Percentiles rank a stretch among this genome's conserved stretches.
Conservation (phyloP, 805 yeast genomes). For the Yarrowia sp. region DNA sequence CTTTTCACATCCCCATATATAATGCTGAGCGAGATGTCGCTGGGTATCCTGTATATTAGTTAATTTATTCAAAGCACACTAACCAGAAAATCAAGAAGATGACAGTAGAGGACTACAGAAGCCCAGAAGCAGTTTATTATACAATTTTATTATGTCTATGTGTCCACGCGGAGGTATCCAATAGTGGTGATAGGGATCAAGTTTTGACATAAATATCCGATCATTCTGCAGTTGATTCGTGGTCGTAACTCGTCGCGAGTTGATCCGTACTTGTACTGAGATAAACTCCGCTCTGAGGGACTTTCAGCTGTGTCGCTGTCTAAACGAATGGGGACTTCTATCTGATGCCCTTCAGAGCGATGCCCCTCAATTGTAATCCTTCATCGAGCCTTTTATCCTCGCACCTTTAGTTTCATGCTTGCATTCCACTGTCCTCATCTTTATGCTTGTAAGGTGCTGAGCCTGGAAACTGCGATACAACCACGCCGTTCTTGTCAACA, state of each 20-base stretch:
- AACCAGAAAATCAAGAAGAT: too few relatives aligned
- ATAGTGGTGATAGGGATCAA: too few relatives aligned
- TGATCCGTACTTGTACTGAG: too few relatives aligned
- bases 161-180: background rate
- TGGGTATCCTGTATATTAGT: constrained; percentile 14
- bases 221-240: too few relatives aligned
- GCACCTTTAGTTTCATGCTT: background rate
- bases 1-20: background rate
- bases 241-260: too few relatives aligned
- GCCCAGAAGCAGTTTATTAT: background rate
- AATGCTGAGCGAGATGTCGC: background rate
- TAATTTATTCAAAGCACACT: constrained; percentile 4
- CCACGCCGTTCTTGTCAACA: constrained; percentile 33
- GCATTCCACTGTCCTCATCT: background rate
- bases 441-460: background rate
- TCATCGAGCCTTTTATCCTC: background rate
- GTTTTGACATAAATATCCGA: too few relatives aligned
- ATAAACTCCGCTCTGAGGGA: too few relatives aligned
- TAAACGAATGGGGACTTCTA: too few relatives aligned
- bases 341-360: too few relatives aligned
- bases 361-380: too few relatives aligned
- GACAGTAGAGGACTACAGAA: too few relatives aligned
- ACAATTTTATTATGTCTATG: background rate
- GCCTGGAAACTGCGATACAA: constrained; percentile 26
- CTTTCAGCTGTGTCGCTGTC: too few relatives aligned